Conservation (phyloP, 2,329 filamentous ascomycete genomes). For the Ceratocystis harringtonii region DNA sequence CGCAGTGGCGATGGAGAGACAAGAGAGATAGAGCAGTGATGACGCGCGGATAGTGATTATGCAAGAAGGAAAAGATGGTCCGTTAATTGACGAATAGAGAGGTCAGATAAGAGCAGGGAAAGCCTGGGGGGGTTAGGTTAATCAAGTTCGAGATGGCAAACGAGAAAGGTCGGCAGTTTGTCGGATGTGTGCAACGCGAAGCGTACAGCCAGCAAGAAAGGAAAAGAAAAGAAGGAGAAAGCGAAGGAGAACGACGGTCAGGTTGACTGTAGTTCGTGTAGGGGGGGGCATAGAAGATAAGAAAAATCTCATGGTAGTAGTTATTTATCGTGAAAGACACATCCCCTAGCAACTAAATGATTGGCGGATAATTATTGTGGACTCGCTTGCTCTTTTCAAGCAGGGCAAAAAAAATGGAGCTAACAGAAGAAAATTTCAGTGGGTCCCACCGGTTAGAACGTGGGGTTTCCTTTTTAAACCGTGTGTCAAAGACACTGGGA, state of each 20-base stretch:
- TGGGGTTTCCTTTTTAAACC: background rate
- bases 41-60: background rate
- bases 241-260: too few species aligned
- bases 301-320: too few species aligned
- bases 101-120: background rate
- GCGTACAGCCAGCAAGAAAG: background rate
- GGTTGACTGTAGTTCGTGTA: too few species aligned
- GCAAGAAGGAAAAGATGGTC: too few species aligned
- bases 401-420: background rate
- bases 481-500: background rate
- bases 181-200: background rate
- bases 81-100: background rate
- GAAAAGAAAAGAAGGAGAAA: background rate
- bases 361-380: conserved; percentile 1
- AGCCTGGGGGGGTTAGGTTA: background rate
- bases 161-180: too few species aligned
- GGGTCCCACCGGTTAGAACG: background rate
- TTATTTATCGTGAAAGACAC: too few species aligned
- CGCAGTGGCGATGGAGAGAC: background rate
- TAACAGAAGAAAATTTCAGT: background rate
- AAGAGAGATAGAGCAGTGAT: background rate
- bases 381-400: background rate
- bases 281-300: too few species aligned
- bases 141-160: background rate
- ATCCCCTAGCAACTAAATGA: background rate